phyloP scores from a whole-genome alignment of 306 rosid genomes.

The Purshia tridentata region DNA sequence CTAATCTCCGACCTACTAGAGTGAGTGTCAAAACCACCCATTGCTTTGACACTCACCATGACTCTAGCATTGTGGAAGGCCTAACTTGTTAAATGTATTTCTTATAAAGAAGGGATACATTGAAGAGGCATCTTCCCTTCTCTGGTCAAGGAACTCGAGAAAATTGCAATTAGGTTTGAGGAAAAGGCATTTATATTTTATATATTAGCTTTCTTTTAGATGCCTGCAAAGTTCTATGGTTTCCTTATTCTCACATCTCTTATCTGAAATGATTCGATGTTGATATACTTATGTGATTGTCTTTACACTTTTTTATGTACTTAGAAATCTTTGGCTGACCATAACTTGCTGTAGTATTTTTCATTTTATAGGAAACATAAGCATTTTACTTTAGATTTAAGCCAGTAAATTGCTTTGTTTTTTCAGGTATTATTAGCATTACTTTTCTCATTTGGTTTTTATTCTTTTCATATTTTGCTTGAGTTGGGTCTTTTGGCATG shows the following conservation, averaged over 20 bases:
- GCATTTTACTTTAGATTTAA: neutral
- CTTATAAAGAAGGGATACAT: constrained; percentile 63
- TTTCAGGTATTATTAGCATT: constrained; percentile 2
- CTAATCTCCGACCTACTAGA: too few species aligned
- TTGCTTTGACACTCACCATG: too few species aligned
- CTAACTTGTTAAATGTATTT: too few species aligned
- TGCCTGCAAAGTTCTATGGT: neutral
- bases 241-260: neutral
- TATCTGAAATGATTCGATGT: neutral
- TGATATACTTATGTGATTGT: too few species aligned
- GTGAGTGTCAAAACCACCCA: too few species aligned
- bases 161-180: constrained; percentile 78
- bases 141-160: constrained; percentile 54
- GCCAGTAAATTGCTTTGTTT: neutral
- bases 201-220: too few species aligned
- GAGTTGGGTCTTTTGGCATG: constrained; percentile 51
- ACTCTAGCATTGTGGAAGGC: too few species aligned
- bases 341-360: neutral
- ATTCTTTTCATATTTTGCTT: constrained; percentile 3
- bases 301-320: neutral
- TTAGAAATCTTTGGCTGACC: neutral
- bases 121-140: constrained; percentile 66
- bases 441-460: constrained; percentile 2
- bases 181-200: constrained; percentile 37
- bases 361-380: neutral